Conservation (phyloP, 139 green algal genomes). For the Microglena sp. region DNA sequence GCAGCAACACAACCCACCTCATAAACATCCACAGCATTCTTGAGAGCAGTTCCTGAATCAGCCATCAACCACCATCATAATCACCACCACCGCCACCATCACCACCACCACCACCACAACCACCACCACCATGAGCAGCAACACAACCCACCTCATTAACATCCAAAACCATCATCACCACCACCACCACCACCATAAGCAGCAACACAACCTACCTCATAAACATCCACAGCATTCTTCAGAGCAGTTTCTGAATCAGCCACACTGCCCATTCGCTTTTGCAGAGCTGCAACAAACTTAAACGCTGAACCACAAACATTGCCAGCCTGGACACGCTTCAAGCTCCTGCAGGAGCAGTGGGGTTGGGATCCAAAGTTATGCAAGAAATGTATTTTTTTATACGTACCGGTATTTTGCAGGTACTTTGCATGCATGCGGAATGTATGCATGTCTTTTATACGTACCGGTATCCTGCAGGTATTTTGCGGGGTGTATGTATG, state of each 20-base stretch:
- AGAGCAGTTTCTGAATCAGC: background rate
- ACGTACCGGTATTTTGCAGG: background rate
- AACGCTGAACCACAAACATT: background rate
- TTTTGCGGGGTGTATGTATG: background rate
- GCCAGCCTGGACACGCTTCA: slow-evolving; percentile 6
- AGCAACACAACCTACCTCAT: too few species aligned
- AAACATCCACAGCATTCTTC: background rate
- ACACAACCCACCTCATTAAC: background rate
- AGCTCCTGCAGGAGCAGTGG: slow-evolving; percentile 1
- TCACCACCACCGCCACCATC: too few species aligned
- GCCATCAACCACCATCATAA: too few species aligned
- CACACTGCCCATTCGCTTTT: background rate
- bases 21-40: slow-evolving; percentile 1
- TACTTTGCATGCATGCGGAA: background rate
- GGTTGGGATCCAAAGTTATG: background rate
- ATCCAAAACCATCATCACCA: background rate
- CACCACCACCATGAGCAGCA: background rate
- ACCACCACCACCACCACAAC: too few species aligned
- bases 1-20: too few species aligned
- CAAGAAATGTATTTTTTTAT: slow-evolving; percentile 1
- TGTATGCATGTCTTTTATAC: too few species aligned
- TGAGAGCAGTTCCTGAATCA: background rate
- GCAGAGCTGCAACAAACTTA: slow-evolving; percentile 9
- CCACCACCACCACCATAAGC: too few species aligned
- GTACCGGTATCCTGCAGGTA: background rate